phyloP scores from a whole-genome alignment of 495 filamentous ascomycete genomes.

The Penicillium canescens region DNA sequence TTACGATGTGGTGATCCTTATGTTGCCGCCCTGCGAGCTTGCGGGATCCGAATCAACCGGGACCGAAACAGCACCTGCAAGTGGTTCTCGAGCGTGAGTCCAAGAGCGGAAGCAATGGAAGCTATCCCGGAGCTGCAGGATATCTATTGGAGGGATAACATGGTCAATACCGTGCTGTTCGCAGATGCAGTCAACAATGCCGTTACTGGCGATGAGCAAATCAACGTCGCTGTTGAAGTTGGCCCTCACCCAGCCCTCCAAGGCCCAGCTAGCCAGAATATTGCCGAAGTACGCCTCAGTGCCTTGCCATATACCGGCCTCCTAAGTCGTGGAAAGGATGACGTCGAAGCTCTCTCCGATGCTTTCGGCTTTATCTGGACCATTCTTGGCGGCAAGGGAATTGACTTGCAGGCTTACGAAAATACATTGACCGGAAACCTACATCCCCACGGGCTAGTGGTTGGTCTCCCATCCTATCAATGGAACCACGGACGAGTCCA shows the following conservation, averaged over 20 bases:
- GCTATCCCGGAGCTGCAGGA: background rate
- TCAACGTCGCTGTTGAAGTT: slow-evolving; percentile 42
- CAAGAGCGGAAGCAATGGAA: slow-evolving; percentile 3
- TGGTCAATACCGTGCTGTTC: slow-evolving; percentile 5
- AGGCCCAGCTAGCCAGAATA: slow-evolving; percentile 29
- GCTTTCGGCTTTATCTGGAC: slow-evolving; percentile 51
- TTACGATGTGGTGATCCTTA: slow-evolving; percentile 39
- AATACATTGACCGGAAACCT: background rate
- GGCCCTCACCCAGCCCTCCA: slow-evolving; percentile 53
- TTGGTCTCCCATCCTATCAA: slow-evolving; percentile 45
- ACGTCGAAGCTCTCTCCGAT: slow-evolving; percentile 35
- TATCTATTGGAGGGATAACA: slow-evolving; percentile 13
- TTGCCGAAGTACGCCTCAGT: slow-evolving; percentile 5
- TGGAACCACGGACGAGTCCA: slow-evolving; percentile 45
- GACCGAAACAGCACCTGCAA: background rate
- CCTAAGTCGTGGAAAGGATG: slow-evolving; percentile 34
- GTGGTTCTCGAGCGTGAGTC: slow-evolving; percentile 13
- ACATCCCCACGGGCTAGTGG: too few species aligned
- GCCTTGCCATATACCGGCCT: slow-evolving; percentile 38
- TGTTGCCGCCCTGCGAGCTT: slow-evolving; percentile 17
- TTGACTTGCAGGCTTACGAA: slow-evolving; percentile 3
- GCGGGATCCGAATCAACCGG: background rate
- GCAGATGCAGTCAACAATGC: slow-evolving; percentile 1
- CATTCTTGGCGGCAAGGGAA: background rate
- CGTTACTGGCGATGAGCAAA: background rate